phyloP scores from a whole-genome alignment of 345 rosid species.

The Eucalyptus curtisii region DNA sequence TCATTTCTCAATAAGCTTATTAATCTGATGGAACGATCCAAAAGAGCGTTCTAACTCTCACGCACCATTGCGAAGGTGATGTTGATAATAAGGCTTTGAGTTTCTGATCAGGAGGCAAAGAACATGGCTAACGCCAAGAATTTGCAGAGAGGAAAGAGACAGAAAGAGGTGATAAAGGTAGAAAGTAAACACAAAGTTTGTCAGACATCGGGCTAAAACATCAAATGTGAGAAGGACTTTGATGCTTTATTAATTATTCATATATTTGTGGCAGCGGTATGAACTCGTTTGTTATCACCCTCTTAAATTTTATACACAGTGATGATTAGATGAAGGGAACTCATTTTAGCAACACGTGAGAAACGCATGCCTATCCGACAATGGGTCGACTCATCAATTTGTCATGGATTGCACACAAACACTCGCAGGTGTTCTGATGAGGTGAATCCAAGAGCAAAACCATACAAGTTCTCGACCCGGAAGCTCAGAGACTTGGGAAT shows the following conservation, averaged over 20 bases:
- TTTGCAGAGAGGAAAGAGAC: neutral
- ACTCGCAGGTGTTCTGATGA: conserved; percentile 70
- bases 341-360: neutral
- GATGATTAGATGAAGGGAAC: neutral
- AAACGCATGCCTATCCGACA: neutral
- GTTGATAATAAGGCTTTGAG: neutral
- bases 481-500: conserved; percentile 69
- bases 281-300: neutral
- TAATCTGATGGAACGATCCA: neutral
- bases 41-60: neutral
- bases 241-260: neutral
- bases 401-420: neutral
- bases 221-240: neutral
- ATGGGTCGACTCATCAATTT: neutral
- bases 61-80: neutral
- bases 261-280: neutral
- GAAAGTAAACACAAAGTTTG: neutral
- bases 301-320: neutral
- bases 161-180: neutral
- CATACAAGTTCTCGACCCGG: conserved; percentile 59
- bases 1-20: neutral
- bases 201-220: neutral
- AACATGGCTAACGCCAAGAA: neutral
- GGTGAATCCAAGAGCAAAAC: conserved; percentile 61
- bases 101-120: neutral